These are phyloP conservation scores for Arctostaphylos glauca DNA, from an alignment of 148 eudicot species.

Conservation along the genomic window DNA sequence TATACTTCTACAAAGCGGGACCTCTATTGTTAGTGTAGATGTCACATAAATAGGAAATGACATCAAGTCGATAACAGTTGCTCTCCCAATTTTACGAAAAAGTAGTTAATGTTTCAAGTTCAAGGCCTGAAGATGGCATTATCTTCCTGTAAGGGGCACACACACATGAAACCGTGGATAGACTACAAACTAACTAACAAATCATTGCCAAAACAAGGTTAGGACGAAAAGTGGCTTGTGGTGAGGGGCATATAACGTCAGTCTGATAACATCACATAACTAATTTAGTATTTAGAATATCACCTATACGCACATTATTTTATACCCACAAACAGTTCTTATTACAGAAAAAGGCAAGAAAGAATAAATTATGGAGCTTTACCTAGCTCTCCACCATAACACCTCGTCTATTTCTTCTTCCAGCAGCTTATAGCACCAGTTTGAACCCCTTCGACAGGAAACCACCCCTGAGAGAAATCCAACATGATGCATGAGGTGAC, in stretches of 20 bases:
- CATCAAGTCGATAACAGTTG: not conserved
- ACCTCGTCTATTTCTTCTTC: constrained; percentile 5
- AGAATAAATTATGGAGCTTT: not conserved
- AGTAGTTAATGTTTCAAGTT: not conserved
- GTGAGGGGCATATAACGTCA: not conserved
- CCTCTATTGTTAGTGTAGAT: not conserved
- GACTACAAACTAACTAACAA: not conserved
- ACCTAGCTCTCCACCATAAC: constrained; percentile 11
- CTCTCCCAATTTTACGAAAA: not conserved
- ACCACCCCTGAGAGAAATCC: constrained; percentile 16
- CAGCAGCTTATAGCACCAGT: constrained; percentile 23
- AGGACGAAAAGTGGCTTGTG: not conserved
- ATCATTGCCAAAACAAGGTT: not conserved
- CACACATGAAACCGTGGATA: not conserved
- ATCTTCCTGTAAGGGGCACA: not conserved
- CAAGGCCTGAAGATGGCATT: not conserved
- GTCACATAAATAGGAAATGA: not conserved
- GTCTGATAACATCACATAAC: not conserved
- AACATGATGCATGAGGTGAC: not conserved
- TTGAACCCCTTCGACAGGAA: constrained; percentile 29
- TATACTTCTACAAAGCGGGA: not conserved
- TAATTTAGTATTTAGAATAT: not conserved
- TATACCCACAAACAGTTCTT: not conserved
- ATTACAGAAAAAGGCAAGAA: not conserved
- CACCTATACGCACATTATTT: not conserved